Percentiles rank a stretch among this genome's conserved stretches.
Conservation (phyloP, 1,139 yeast genomes). For the Candida tropicalis region DNA sequence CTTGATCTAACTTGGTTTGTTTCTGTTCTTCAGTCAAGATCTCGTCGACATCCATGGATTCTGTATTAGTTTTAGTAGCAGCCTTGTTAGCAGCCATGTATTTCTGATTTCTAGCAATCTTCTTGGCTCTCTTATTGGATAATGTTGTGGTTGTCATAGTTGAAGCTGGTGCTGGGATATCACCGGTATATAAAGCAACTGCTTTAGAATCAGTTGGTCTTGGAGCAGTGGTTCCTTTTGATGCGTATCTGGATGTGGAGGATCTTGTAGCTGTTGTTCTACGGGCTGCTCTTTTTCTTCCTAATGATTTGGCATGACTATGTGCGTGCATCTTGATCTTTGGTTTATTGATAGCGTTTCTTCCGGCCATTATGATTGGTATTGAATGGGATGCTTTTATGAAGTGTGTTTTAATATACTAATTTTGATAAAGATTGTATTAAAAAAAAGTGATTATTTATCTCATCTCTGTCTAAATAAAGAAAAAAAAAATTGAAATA, state of each 20-base stretch:
- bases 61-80: slow-evolving; percentile 46
- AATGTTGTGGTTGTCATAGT: slow-evolving; percentile 60
- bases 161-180: slow-evolving; percentile 34
- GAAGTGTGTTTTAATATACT: too few species aligned
- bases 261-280: slow-evolving; percentile 48
- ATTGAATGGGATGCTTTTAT: background rate
- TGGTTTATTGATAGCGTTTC: slow-evolving; percentile 79
- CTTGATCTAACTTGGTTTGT: slow-evolving; percentile 44
- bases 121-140: slow-evolving; percentile 80
- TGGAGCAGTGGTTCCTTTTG: slow-evolving; percentile 33
- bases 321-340: slow-evolving; percentile 60
- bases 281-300: slow-evolving; percentile 60
- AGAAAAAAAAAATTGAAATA: background rate
- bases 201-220: slow-evolving; percentile 59
- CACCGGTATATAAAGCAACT: slow-evolving; percentile 62
- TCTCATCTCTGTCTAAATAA: slow-evolving; percentile 2
- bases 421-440: too few species aligned
- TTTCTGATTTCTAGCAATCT: slow-evolving; percentile 77
- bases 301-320: slow-evolving; percentile 55
- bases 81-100: slow-evolving; percentile 61
- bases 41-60: slow-evolving; percentile 51
- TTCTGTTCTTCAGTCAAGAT: slow-evolving; percentile 28
- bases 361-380: slow-evolving; percentile 62
- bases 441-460: too few species aligned
- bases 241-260: slow-evolving; percentile 48